Percentiles rank a stretch among this genome's conserved stretches.
Conservation (phyloP, 345 rosid genomes). For the Euphorbia pulcherrima region DNA sequence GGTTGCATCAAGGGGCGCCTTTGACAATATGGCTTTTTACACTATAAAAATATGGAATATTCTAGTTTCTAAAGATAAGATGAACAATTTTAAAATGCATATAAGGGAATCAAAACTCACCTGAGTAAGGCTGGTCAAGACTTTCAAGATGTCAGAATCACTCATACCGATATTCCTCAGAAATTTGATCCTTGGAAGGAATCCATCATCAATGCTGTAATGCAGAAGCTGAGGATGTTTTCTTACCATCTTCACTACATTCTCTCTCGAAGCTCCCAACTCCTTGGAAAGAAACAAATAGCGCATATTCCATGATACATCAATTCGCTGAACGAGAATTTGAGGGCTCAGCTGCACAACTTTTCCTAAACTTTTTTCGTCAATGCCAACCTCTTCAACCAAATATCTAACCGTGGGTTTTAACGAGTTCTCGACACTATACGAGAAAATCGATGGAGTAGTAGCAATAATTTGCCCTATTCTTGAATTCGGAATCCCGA, state of each 20-base stretch:
- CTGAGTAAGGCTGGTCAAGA: constrained; percentile 94
- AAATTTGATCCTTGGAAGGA: constrained; percentile 87
- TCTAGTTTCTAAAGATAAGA: neutral
- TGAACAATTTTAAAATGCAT: neutral
- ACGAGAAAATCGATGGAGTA: constrained; percentile 77
- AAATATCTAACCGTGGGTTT: constrained; percentile 88
- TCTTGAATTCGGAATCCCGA: constrained; percentile 76
- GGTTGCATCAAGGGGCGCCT: too few relatives aligned
- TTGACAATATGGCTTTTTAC: too few relatives aligned
- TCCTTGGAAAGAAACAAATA: constrained; percentile 81
- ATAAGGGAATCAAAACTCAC: constrained; percentile 33
- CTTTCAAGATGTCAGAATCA: constrained; percentile 79
- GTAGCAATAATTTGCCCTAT: constrained; percentile 79
- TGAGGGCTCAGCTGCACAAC: constrained; percentile 95
- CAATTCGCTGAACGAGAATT: constrained; percentile 89
- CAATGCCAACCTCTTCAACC: constrained; percentile 94
- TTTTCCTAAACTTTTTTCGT: constrained; percentile 66
- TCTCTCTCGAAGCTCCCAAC: constrained; percentile 85
- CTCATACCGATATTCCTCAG: constrained; percentile 84
- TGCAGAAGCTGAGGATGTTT: constrained; percentile 95
- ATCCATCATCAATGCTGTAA: constrained; percentile 87
- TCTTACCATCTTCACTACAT: constrained; percentile 84
- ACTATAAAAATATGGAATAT: neutral
- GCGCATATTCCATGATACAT: constrained; percentile 88
- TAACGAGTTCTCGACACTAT: constrained; percentile 83